These are phyloP conservation scores for Aegilops longissima DNA, from an alignment of 176 grass and related monocot species.

Conservation along the genomic window DNA sequence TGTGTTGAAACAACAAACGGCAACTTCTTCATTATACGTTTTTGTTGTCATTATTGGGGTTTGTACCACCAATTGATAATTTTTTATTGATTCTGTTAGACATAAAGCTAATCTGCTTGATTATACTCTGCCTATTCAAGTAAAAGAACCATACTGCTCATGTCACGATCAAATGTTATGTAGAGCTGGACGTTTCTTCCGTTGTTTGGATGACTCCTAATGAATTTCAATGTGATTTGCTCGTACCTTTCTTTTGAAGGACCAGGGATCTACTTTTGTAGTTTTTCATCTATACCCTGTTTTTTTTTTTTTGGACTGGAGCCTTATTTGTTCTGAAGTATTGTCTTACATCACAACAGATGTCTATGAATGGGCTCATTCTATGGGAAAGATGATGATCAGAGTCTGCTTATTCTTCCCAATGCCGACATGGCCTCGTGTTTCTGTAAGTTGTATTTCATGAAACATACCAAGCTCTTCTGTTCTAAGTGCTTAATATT, in stretches of 20 bases:
- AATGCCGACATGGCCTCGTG: constrained; percentile 66
- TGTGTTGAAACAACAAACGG: background rate
- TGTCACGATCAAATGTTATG: background rate
- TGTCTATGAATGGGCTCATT: constrained; percentile 85
- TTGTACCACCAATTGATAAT: background rate
- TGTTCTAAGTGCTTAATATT: constrained; percentile 5
- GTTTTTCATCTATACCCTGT: background rate
- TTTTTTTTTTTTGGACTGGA: background rate
- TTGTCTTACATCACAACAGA: constrained; percentile 41
- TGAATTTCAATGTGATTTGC: background rate
- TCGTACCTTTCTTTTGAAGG: background rate
- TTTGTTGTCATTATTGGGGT: background rate
- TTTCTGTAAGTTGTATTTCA: constrained; percentile 58
- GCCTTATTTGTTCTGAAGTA: background rate
- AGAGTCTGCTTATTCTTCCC: constrained; percentile 95
- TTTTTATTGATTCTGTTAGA: background rate
- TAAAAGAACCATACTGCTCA: background rate
- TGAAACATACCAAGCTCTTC: constrained; percentile 5
- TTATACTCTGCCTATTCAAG: background rate
- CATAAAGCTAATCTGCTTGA: background rate
- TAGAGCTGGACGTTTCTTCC: background rate
- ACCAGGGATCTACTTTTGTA: background rate
- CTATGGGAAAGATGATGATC: constrained; percentile 70
- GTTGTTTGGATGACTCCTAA: background rate
- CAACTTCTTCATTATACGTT: background rate